Percentiles rank a stretch among this genome's conserved stretches.
These are phyloP conservation scores for Backusella psychrophila DNA, from an alignment of 192 early-diverging fungal genomes.

Conservation along the genomic window DNA sequence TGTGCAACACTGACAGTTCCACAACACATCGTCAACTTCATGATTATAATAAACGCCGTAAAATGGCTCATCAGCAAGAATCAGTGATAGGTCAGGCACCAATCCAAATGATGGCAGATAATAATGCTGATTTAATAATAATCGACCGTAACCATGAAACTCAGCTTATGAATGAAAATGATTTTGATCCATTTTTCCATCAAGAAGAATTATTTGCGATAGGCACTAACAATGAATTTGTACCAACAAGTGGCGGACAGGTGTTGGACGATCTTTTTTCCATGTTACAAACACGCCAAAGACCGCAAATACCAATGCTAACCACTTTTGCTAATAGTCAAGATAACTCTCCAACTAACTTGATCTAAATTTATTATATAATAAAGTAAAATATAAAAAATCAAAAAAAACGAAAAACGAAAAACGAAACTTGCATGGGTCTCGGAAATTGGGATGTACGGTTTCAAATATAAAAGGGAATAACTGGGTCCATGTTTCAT, in stretches of 20 bases:
- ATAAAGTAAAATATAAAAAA: neutral
- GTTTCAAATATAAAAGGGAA: neutral
- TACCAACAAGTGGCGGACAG: conserved; percentile 17
- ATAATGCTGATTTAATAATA: neutral
- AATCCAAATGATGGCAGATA: neutral
- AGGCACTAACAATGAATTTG: neutral
- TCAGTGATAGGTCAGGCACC: neutral
- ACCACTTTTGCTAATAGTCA: neutral
- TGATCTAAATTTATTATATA: neutral
- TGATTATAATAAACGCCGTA: neutral
- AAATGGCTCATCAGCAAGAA: neutral
- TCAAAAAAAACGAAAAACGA: neutral
- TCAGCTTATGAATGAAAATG: neutral
- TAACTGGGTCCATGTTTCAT: neutral
- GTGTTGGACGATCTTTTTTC: conserved; percentile 33
- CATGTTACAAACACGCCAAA: conserved; percentile 31
- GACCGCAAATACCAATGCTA: conserved; percentile 28
- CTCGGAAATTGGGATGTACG: neutral
- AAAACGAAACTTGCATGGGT: neutral
- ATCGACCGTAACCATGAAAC: neutral
- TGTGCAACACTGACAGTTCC: neutral
- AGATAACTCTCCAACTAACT: neutral
- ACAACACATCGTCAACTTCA: neutral
- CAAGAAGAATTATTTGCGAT: conserved; percentile 17
- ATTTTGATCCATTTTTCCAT: conserved; percentile 32